A percentile compares a stretch with the other conserved stretches of the same genome.
These are phyloP conservation scores for Leccinum subtestaceum DNA, from an alignment of 768 basidiomycete species.

Conservation along the genomic window DNA sequence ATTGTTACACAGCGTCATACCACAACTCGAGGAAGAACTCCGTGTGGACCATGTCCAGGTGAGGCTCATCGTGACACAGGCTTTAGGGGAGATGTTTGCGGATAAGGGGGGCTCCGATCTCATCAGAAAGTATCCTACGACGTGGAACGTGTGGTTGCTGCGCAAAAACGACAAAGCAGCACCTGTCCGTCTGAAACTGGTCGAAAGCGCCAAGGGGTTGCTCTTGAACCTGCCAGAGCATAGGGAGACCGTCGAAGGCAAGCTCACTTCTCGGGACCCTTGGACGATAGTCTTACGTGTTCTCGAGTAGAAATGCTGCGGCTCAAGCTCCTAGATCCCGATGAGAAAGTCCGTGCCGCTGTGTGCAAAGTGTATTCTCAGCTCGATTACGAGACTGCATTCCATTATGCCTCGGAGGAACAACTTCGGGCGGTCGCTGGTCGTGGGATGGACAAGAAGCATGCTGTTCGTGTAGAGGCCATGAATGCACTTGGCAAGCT, in stretches of 20 bases:
- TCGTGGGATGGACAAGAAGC: conserved; percentile 82
- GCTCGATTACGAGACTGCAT: conserved; percentile 86
- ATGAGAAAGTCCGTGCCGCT: conserved; percentile 86
- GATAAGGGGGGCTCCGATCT: conserved; percentile 73
- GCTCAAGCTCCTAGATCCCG: conserved; percentile 76
- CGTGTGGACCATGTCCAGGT: conserved; percentile 69
- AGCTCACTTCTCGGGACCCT: conserved; percentile 18
- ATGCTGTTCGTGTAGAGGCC: conserved; percentile 69
- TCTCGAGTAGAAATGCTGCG: conserved; percentile 49
- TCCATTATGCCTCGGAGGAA: conserved; percentile 71
- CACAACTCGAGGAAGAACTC: conserved; percentile 89
- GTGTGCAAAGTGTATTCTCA: conserved; percentile 78
- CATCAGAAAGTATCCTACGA: conserved; percentile 72
- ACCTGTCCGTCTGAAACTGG: conserved; percentile 71
- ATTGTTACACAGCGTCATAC: conserved; percentile 86
- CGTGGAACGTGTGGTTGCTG: conserved; percentile 83
- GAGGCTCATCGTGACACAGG: conserved; percentile 78
- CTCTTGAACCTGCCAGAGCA: conserved; percentile 66
- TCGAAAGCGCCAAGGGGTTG: conserved; percentile 65
- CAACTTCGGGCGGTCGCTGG: conserved; percentile 65
- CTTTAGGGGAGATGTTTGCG: conserved; percentile 87
- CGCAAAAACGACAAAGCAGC: conserved; percentile 75
- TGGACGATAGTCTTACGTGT: conserved; percentile 3
- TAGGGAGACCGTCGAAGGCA: conserved; percentile 70
- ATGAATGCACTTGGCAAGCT: conserved; percentile 72